These are phyloP conservation scores for Chlorella sp. DNA, from an alignment of 139 green algal genomes.

Conservation along the genomic window DNA sequence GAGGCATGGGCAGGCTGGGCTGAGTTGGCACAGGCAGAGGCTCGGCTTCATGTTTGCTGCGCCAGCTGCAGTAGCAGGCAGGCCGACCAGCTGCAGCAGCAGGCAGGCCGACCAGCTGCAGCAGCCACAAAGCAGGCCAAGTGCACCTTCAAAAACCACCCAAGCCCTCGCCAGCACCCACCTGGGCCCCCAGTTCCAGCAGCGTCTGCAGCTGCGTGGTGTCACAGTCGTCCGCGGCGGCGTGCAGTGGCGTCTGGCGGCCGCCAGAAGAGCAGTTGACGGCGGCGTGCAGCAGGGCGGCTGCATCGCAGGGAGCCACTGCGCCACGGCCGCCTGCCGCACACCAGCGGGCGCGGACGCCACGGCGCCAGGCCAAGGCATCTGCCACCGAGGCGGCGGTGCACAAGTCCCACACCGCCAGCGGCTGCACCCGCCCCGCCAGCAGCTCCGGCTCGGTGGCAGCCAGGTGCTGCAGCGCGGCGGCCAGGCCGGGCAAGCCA, in stretches of 20 bases:
- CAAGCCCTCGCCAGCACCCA: too few relatives aligned
- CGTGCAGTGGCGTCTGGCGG: slow-evolving; percentile 78
- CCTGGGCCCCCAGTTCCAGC: slow-evolving; percentile 65
- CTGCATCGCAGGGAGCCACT: neutral
- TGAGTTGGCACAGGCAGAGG: too few relatives aligned
- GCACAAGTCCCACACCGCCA: slow-evolving; percentile 49
- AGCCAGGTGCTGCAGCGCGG: slow-evolving; percentile 8
- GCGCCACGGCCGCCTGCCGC: neutral
- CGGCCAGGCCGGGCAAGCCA: slow-evolving; percentile 46
- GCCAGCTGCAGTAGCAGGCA: too few relatives aligned
- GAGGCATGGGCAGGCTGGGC: too few relatives aligned
- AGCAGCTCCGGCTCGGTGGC: slow-evolving; percentile 5
- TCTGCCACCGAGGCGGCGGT: slow-evolving; percentile 4
- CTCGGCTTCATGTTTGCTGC: too few relatives aligned
- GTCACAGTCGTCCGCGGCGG: slow-evolving; percentile 62
- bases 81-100: too few relatives aligned
- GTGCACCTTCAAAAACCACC: too few relatives aligned
- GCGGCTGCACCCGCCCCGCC: neutral
- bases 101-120: too few relatives aligned
- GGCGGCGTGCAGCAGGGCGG: slow-evolving; percentile 59
- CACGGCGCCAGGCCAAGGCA: slow-evolving; percentile 12
- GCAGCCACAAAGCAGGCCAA: too few relatives aligned
- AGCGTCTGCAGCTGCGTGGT: slow-evolving; percentile 42
- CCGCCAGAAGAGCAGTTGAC: slow-evolving; percentile 72
- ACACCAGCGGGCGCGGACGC: too few relatives aligned